phyloP scores from a whole-genome alignment of 2,329 filamentous ascomycete genomes.

The Aureobasidium vineae region DNA sequence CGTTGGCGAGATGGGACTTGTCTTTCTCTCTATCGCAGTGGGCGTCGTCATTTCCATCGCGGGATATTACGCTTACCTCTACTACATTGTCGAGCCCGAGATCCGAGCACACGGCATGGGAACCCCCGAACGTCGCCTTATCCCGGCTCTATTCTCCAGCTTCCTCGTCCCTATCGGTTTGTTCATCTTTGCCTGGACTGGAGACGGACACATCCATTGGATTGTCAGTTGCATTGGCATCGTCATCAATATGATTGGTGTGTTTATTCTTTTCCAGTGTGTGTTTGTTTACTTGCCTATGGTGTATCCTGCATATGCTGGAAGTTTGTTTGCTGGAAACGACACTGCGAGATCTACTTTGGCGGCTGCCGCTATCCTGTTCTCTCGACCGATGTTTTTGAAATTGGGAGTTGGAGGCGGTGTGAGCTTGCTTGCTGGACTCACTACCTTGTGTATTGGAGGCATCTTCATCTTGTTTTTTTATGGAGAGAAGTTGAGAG shows the following conservation, averaged over 20 bases:
- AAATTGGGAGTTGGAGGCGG: constrained; percentile 60
- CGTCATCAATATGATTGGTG: constrained; percentile 40
- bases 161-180: constrained; percentile 37
- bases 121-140: constrained; percentile 37
- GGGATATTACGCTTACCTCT: constrained; percentile 33
- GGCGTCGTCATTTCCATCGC: constrained; percentile 54
- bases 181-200: constrained; percentile 41
- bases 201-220: constrained; percentile 39
- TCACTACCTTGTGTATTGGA: constrained; percentile 38
- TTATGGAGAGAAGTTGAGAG: constrained; percentile 54
- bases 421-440: constrained; percentile 55
- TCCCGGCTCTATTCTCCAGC: constrained; percentile 37
- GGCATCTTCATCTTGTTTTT: constrained; percentile 58
- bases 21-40: constrained; percentile 62
- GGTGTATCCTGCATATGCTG: constrained; percentile 48
- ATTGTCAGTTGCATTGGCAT: constrained; percentile 45
- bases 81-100: constrained; percentile 32
- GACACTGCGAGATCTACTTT: constrained; percentile 58
- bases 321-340: constrained; percentile 60
- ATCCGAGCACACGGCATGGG: constrained; percentile 32
- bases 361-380: constrained; percentile 60
- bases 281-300: constrained; percentile 43
- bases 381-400: constrained; percentile 57
- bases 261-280: constrained; percentile 46
- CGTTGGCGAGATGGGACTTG: constrained; percentile 57